Base-by-base conservation (phyloP, 1,284 basidiomycete genomes). In the Ceratobasidium theobromae region DNA sequence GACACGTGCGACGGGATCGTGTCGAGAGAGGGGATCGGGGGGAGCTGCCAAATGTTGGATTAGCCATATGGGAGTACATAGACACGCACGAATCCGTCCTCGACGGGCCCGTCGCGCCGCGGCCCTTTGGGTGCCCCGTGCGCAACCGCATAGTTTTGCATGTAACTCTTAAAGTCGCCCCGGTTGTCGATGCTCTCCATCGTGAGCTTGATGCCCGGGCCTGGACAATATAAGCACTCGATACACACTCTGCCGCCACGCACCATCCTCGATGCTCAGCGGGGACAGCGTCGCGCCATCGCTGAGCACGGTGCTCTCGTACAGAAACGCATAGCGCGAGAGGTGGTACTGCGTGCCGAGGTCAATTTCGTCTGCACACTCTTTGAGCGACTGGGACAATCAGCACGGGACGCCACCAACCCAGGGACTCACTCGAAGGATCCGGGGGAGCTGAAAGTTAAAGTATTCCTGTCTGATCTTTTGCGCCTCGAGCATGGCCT, bases 301-400 rank as follows among this genome's bases (percentile, higher is more conserved):
- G 71, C 85, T 89, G 18, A 98, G 80, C 1, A 96, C 81, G 12
- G 93, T 89, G 71, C 88, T 93, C 78, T 99, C 96, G 73, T 89
- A 97, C 25, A 98, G 78, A 78, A 94, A 98, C 0, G 95, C 93
- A 76, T 97, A 99, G 74, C 95, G 84, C 1, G 93, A 89, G 46
- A 99, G 81, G 77, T 99, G 96, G 76, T 98, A 99, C 76, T 99
- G 96, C 11, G 92, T 93, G 14, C 95, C 97, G 46, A 98, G 82
- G 76, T 99, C 97, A 68, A 98, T 88, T 77, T 99, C 97, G 72
- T 98, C 95, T 11, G 92, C 86, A 71, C 92, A 92, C 75, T 98
- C 95, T 76, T 98, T 98, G 67, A 99, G 81, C n/a, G 91, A 84
- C 93, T 95, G 72, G 23, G 67, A 54, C 32, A 48, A 23, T 35